These are phyloP conservation scores for Coniochaeta ligniaria DNA, from an alignment of 2,329 filamentous ascomycete genomes.

Conservation along the genomic window DNA sequence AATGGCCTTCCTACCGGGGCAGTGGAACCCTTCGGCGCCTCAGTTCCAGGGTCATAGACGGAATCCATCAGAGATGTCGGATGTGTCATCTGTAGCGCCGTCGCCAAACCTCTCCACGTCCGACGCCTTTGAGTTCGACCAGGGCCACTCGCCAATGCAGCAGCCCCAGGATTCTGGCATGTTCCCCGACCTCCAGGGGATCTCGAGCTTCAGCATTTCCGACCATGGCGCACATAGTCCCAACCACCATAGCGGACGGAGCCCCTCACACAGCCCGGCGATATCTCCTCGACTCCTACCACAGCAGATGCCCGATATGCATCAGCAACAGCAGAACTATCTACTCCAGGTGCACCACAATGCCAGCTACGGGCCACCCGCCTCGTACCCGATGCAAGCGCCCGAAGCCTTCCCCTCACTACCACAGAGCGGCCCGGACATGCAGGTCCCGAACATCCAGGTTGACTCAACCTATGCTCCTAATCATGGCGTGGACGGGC, in stretches of 20 bases:
- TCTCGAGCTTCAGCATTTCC: conserved; percentile 74
- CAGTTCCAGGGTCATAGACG: conserved; percentile 78
- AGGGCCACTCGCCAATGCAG: conserved; percentile 74
- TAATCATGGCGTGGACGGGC: conserved; percentile 59
- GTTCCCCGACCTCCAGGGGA: conserved; percentile 70
- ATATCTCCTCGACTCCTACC: conserved; percentile 56
- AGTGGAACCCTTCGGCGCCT: conserved; percentile 37
- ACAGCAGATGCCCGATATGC: conserved; percentile 46
- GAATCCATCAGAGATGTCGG: conserved; percentile 84
- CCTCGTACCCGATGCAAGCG: conserved; percentile 32
- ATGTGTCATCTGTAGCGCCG: conserved; percentile 77
- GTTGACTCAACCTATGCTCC: conserved; percentile 92
- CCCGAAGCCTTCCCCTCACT: conserved; percentile 47
- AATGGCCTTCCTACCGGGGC: conserved; percentile 46
- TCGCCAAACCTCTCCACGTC: conserved; percentile 75
- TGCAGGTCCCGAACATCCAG: conserved; percentile 77
- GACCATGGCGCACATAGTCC: conserved; percentile 62
- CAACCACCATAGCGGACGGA: conserved; percentile 58
- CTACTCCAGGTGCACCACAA: conserved; percentile 32
- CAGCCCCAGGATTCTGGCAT: conserved; percentile 63
- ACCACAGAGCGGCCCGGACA: conserved; percentile 45
- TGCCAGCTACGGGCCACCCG: conserved; percentile 25
- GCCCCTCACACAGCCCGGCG: conserved; percentile 69
- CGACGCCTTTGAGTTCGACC: conserved; percentile 66
- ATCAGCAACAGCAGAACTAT: conserved; percentile 37